A percentile compares a stretch with the other conserved stretches of the same genome.
Evolutionary conservation across 2,329 filamentous ascomycete genomes (phyloP).

Genomic region (Diaporthe citriasiana): DNA sequence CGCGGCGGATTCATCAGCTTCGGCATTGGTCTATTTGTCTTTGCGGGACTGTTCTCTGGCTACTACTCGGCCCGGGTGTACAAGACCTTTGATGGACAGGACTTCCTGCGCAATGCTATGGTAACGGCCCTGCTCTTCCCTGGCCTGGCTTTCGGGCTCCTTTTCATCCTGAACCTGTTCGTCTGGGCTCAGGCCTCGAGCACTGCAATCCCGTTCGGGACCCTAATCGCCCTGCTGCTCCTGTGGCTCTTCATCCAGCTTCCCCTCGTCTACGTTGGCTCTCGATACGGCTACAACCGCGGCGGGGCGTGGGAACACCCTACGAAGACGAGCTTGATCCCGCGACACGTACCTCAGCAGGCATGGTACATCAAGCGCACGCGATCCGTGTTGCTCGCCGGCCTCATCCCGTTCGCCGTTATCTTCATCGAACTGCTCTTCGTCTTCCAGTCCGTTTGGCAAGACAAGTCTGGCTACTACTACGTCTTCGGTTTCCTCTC

Average conservation of each 20-base stretch:
- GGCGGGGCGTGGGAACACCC: slow-evolving; percentile 83
- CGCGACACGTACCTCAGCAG: slow-evolving; percentile 81
- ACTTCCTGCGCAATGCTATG: slow-evolving; percentile 82
- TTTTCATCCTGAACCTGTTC: slow-evolving; percentile 88
- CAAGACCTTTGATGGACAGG: slow-evolving; percentile 83
- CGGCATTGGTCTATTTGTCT: slow-evolving; percentile 84
- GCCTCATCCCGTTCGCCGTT: slow-evolving; percentile 86
- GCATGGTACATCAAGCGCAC: slow-evolving; percentile 80
- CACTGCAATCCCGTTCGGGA: slow-evolving; percentile 87
- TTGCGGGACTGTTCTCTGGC: slow-evolving; percentile 86
- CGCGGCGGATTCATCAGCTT: slow-evolving; percentile 92
- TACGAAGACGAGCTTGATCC: slow-evolving; percentile 79
- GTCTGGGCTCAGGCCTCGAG: slow-evolving; percentile 92
- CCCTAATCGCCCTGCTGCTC: slow-evolving; percentile 77
- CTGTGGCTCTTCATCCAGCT: slow-evolving; percentile 91
- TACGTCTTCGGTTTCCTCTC: slow-evolving; percentile 91
- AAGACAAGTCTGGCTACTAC: slow-evolving; percentile 92
- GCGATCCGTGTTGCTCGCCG: slow-evolving; percentile 78
- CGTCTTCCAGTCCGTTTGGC: slow-evolving; percentile 89
- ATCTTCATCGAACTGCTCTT: slow-evolving; percentile 91
- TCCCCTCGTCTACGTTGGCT: slow-evolving; percentile 85
- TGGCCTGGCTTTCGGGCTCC: slow-evolving; percentile 79
- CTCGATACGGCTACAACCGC: slow-evolving; percentile 80
- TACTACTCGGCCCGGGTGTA: slow-evolving; percentile 90
- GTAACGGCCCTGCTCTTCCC: slow-evolving; percentile 85